phyloP scores from a whole-genome alignment of 2,329 filamentous ascomycete species.

The Metarhizium anisopliae region DNA sequence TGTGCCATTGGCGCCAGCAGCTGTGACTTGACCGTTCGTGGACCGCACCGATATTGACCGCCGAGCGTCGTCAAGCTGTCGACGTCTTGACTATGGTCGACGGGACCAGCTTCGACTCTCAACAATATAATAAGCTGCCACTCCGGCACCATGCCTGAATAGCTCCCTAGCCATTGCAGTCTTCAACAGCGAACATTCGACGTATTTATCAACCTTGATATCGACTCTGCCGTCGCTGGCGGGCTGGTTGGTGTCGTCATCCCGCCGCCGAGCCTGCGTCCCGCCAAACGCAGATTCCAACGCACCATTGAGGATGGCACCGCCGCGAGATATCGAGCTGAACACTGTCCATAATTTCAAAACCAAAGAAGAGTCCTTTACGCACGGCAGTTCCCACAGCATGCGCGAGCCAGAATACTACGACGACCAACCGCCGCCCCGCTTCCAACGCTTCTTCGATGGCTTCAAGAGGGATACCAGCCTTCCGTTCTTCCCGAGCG shows the following conservation, averaged over 20 bases:
- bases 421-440: conserved; percentile 25
- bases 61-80: not conserved
- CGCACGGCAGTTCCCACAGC: conserved; percentile 39
- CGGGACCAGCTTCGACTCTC: not conserved
- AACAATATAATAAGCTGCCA: not conserved
- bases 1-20: not conserved
- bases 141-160: not conserved
- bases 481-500: conserved; percentile 36
- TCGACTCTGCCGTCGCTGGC: not conserved
- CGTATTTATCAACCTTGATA: not conserved
- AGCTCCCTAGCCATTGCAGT: not conserved
- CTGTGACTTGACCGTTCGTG: not conserved
- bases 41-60: not conserved
- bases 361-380: conserved; percentile 48
- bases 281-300: not conserved
- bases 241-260: not conserved
- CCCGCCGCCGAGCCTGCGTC: not conserved
- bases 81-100: not conserved
- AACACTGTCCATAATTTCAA: conserved; percentile 48
- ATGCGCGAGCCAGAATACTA: conserved; percentile 43
- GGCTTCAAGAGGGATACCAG: conserved; percentile 55
- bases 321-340: conserved; percentile 40
- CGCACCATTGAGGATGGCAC: conserved; percentile 25
- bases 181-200: not conserved
- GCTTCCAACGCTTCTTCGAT: conserved; percentile 41